Conservation (phyloP, 108 stramenopile species). For the Cyclostephanos invisitatus region DNA sequence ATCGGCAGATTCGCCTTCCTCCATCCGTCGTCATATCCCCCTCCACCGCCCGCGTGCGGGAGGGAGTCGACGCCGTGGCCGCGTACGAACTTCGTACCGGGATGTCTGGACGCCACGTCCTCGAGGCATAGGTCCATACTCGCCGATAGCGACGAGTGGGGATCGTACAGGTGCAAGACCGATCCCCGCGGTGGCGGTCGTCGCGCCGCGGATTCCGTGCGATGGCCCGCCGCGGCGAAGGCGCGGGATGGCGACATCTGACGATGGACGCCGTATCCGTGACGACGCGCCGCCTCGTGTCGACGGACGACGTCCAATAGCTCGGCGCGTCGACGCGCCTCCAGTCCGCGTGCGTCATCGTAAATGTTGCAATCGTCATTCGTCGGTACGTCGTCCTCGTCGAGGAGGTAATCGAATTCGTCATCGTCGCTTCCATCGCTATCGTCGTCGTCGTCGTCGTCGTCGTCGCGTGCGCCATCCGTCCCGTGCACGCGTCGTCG, state of each 20-base stretch:
- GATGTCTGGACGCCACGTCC: conserved; percentile 37
- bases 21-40: conserved; percentile 41
- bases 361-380: not conserved
- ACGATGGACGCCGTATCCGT: conserved; percentile 83
- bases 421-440: conserved; percentile 41
- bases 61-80: conserved; percentile 55
- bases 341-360: conserved; percentile 28
- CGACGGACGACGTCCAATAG: conserved; percentile 57
- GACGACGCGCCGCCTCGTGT: conserved; percentile 53
- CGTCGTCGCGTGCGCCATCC: not conserved
- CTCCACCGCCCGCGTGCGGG: conserved; percentile 44
- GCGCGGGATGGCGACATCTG: conserved; percentile 75
- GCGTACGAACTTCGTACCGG: conserved; percentile 74
- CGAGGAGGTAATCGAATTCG: conserved; percentile 85
- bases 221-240: conserved; percentile 61
- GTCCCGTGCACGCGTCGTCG: not conserved
- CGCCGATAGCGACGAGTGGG: conserved; percentile 58
- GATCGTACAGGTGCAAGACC: conserved; percentile 76
- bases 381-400: conserved; percentile 58
- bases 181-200: conserved; percentile 30
- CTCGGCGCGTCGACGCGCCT: conserved; percentile 65
- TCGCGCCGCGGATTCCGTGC: not conserved
- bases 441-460: conserved; percentile 7
- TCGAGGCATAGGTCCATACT: conserved; percentile 79
- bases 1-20: conserved; percentile 61